Percentiles rank a stretch among this genome's conserved stretches.
Conservation (phyloP, 2,329 filamentous ascomycete genomes). For the Cryphonectria nitschkei region DNA sequence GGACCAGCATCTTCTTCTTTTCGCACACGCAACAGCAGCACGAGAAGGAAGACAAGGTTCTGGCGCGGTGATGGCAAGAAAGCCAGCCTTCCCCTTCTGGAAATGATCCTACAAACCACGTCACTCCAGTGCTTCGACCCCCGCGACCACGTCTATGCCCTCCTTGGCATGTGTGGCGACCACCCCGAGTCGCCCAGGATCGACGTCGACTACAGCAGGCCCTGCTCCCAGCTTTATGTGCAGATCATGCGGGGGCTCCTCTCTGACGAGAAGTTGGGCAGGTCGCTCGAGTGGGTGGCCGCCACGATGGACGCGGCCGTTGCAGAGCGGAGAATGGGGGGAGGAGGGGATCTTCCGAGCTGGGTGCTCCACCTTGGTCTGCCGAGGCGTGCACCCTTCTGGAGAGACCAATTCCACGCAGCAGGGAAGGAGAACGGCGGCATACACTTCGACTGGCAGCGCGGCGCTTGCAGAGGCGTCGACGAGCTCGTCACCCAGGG, state of each 20-base stretch:
- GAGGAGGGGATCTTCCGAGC: neutral
- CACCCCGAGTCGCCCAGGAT: neutral
- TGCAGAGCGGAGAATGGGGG: neutral
- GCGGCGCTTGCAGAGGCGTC: neutral
- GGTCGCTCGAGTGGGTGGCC: neutral
- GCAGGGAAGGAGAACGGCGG: neutral
- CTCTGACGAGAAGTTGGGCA: neutral
- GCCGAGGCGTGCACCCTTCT: neutral
- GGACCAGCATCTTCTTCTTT: neutral
- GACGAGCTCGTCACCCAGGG: neutral
- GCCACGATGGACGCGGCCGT: neutral
- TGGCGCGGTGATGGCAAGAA: neutral
- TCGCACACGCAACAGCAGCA: neutral
- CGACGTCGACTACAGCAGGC: neutral
- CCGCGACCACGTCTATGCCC: constrained; percentile 30
- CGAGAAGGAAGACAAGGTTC: neutral
- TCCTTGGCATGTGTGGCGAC: constrained; percentile 27
- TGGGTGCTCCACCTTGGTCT: neutral
- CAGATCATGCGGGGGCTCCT: neutral
- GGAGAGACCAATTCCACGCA: neutral
- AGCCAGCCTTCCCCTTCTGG: neutral
- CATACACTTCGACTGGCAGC: neutral
- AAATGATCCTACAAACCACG: constrained; percentile 26
- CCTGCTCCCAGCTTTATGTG: neutral
- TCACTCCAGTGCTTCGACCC: constrained; percentile 27